A percentile compares a stretch with the other conserved stretches of the same genome.
These are phyloP conservation scores for Cyberlindnera japonica DNA, from an alignment of 805 yeast genomes.

Conservation along the genomic window DNA sequence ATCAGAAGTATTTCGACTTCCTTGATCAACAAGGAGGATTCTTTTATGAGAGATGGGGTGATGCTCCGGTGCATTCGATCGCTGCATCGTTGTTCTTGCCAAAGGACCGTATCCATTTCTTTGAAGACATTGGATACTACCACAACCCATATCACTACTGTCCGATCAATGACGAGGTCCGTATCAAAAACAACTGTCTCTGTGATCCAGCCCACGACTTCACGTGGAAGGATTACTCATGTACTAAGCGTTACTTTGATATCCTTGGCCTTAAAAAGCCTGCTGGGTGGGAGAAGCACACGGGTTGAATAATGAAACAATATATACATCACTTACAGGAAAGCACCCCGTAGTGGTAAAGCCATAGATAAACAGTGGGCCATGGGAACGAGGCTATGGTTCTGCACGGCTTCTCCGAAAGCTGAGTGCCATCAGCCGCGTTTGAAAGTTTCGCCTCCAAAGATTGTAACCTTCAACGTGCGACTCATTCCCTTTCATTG, in stretches of 20 bases:
- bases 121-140: slow-evolving; percentile 80
- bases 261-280: slow-evolving; percentile 57
- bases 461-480: too few relatives aligned
- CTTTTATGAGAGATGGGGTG: slow-evolving; percentile 93
- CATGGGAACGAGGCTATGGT: neutral
- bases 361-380: neutral
- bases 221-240: slow-evolving; percentile 72
- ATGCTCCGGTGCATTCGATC: slow-evolving; percentile 87
- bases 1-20: slow-evolving; percentile 63
- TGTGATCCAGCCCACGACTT: slow-evolving; percentile 70
- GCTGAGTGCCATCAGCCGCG: too few relatives aligned
- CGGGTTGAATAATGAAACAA: slow-evolving; percentile 29
- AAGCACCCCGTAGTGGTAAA: neutral
- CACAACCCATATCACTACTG: slow-evolving; percentile 81
- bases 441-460: too few relatives aligned
- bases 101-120: slow-evolving; percentile 69
- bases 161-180: slow-evolving; percentile 62
- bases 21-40: slow-evolving; percentile 86
- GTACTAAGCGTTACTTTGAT: slow-evolving; percentile 61
- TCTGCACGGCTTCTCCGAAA: neutral
- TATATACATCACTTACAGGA: neutral
- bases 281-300: slow-evolving; percentile 63
- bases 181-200: slow-evolving; percentile 61
- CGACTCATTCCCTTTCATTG: neutral
- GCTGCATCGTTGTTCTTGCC: slow-evolving; percentile 79